A percentile compares a stretch with the other conserved stretches of the same genome.
Conservation (phyloP, 257 asterid genomes). For the Verbena officinalis region DNA sequence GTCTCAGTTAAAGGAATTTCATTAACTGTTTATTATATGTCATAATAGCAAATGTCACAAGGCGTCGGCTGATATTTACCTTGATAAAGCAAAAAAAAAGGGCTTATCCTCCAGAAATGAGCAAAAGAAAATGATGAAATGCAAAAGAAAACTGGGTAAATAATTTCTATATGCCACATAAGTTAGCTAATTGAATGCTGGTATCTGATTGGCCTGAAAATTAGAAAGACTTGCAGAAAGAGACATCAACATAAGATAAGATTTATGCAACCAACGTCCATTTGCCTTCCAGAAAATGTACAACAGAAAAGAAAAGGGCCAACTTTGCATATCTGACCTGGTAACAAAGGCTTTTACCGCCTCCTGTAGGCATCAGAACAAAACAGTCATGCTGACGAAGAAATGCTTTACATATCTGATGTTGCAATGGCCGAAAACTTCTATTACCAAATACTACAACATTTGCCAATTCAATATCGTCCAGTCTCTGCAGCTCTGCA, state of each 20-base stretch:
- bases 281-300: conserved; percentile 26
- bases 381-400: conserved; percentile 74
- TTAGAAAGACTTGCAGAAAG: conserved; percentile 13
- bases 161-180: conserved; percentile 17
- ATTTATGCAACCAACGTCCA: conserved; percentile 11
- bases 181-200: conserved; percentile 1
- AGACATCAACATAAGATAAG: conserved; percentile 18
- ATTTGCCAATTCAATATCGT: conserved; percentile 86
- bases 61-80: neutral
- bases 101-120: neutral
- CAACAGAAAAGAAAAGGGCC: neutral
- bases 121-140: conserved; percentile 26
- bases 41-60: conserved; percentile 15
- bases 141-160: conserved; percentile 8
- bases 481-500: conserved; percentile 77
- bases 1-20: conserved; percentile 10
- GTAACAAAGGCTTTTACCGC: conserved; percentile 98
- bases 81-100: neutral
- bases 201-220: conserved; percentile 19
- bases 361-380: conserved; percentile 97
- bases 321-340: conserved; percentile 58
- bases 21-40: neutral
- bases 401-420: conserved; percentile 76
- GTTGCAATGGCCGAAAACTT: conserved; percentile 84
- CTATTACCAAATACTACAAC: conserved; percentile 86